Percentiles rank a stretch among this genome's conserved stretches.
Evolutionary conservation across 176 grass and related monocot genomes (phyloP).

Genomic region (Oryza meridionalis): DNA sequence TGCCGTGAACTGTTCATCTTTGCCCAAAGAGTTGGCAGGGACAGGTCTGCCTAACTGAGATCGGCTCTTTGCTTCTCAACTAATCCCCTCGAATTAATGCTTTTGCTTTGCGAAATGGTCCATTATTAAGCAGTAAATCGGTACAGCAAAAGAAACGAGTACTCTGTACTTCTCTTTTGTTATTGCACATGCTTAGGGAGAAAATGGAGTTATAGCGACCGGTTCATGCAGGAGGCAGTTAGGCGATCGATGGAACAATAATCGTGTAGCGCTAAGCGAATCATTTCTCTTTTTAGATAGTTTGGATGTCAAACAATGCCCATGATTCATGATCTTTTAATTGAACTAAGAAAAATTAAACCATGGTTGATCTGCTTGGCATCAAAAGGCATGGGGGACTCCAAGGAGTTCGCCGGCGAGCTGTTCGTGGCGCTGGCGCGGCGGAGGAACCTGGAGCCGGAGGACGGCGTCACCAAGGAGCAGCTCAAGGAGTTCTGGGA

Average conservation of each 20-base stretch:
- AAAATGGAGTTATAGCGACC: neutral
- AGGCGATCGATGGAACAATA: neutral
- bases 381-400: constrained; percentile 88
- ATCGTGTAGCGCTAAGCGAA: too few species aligned
- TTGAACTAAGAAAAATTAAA: neutral
- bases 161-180: neutral
- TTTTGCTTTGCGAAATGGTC: constrained; percentile 3
- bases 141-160: constrained; percentile 3
- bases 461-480: constrained; percentile 69
- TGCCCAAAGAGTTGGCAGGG: constrained; percentile 22
- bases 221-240: neutral
- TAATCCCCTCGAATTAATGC: neutral
- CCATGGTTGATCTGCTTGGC: neutral
- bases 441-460: constrained; percentile 60
- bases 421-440: constrained; percentile 77
- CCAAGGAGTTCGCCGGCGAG: constrained; percentile 94
- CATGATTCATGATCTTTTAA: neutral
- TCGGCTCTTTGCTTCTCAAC: constrained; percentile 20
- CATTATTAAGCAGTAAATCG: neutral
- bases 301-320: neutral
- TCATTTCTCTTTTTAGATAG: neutral
- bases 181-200: neutral
- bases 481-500: constrained; percentile 95
- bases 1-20: neutral
- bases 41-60: constrained; percentile 25